phyloP scores from a whole-genome alignment of 305 asterid genomes.

The Plantago rigida region DNA sequence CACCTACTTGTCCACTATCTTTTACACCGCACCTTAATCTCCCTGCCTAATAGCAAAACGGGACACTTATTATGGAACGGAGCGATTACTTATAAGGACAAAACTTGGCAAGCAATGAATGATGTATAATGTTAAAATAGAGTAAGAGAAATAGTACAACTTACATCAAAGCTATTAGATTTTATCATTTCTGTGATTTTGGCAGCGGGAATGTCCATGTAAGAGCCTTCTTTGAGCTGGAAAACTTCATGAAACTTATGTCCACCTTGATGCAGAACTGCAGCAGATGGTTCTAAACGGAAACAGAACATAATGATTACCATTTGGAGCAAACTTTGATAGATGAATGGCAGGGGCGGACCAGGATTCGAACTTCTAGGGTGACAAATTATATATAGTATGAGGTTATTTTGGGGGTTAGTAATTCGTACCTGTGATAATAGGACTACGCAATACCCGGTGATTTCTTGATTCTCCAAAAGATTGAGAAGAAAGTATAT shows the following conservation, averaged over 20 bases:
- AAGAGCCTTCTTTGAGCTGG: constrained; percentile 70
- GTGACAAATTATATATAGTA: too few relatives aligned
- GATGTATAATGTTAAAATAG: too few relatives aligned
- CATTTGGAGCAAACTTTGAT: background rate
- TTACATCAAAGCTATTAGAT: constrained; percentile 84
- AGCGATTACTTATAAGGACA: too few relatives aligned
- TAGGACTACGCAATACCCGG: constrained; percentile 44
- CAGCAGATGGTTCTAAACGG: constrained; percentile 38
- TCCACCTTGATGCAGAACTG: constrained; percentile 40
- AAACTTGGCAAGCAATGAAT: too few relatives aligned
- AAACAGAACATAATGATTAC: background rate
- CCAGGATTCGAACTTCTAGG: too few relatives aligned
- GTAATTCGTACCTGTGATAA: constrained; percentile 35
- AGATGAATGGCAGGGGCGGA: too few relatives aligned
- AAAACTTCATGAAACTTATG: constrained; percentile 77
- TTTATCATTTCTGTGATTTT: constrained; percentile 86
- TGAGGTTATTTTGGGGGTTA: too few relatives aligned
- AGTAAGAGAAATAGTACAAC: constrained; percentile 10
- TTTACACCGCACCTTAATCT: too few relatives aligned
- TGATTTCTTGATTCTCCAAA: constrained; percentile 43
- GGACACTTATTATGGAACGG: too few relatives aligned
- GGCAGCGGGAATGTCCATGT: constrained; percentile 64
- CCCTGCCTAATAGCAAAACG: too few relatives aligned
- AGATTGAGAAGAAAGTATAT: constrained; percentile 36
- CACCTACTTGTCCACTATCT: too few relatives aligned